These are phyloP conservation scores for Rhodomyrtus tomentosa DNA, from an alignment of 345 rosid species.

Conservation along the genomic window DNA sequence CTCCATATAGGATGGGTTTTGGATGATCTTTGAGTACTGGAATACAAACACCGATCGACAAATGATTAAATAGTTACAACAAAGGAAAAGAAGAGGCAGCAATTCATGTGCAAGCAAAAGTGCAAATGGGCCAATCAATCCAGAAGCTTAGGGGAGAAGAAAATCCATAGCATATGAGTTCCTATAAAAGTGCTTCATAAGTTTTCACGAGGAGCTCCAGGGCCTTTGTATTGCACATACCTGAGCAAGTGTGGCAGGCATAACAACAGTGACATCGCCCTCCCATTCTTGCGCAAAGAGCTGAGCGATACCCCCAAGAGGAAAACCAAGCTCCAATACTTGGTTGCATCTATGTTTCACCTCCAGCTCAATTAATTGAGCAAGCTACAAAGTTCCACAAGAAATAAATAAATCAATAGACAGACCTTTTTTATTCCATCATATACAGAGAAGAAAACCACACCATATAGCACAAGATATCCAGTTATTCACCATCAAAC, in stretches of 20 bases:
- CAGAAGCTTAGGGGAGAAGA: not conserved
- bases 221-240: conserved; percentile 16
- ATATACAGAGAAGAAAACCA: not conserved
- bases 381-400: conserved; percentile 40
- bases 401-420: not conserved
- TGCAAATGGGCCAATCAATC: not conserved
- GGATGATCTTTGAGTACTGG: conserved; percentile 80
- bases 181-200: not conserved
- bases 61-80: not conserved
- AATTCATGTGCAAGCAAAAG: not conserved
- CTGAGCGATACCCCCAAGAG: conserved; percentile 79
- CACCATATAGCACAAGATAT: not conserved
- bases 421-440: not conserved
- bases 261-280: conserved; percentile 94
- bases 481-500: not conserved
- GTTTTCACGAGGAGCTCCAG: not conserved
- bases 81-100: not conserved
- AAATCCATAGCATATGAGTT: not conserved
- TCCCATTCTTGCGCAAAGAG: conserved; percentile 99
- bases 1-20: conserved; percentile 68
- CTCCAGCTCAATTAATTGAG: conserved; percentile 88
- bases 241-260: conserved; percentile 99
- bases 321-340: conserved; percentile 81
- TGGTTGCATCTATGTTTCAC: conserved; percentile 95
- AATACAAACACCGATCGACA: not conserved